Evolutionary conservation across 177 flowering plant genomes (phyloP), one percentile per base, ranked within the genome.

Genomic region (Vitis hybrid): DNA sequence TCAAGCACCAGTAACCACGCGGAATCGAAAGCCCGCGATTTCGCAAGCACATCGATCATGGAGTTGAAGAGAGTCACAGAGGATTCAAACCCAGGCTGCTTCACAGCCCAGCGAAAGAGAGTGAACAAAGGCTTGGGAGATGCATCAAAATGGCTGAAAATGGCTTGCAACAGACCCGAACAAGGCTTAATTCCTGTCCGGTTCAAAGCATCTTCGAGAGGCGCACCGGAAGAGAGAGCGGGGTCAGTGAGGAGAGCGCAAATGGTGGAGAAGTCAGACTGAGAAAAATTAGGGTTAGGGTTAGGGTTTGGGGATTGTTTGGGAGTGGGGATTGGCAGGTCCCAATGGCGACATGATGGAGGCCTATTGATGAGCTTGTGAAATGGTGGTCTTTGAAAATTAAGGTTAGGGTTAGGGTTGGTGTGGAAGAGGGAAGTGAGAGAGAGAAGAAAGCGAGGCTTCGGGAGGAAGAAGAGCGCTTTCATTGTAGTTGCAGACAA

Each of bases 51-150:
- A 57, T 88, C 81, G 59, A 91, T 67, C 82, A 89, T 64, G 34
- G 80, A 77, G 74, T 88, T 83, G 68, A 93, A 84, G 17, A 87
- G 72, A 12, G 73, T 12, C 40, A 77, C 60, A 4, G 88, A 71
- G 50, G 78, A 54, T 23, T 49, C 49, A 72, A 74, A 86, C 69
- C 81, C 82, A 11, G 87, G 83, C 23, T 79, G 79, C 73, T 79
- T 84, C 78, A 72, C 80, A 0, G 95, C 95, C 98, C 93, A 93
- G 23, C 62, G 66, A 74, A 80, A 90, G 66, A 89, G 79, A 48
- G 76, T 51, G 66, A 79, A 74, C 62, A 88, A 62, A 67, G 83
- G 84, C 62, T 82, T 86, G 0, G 94, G 93, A 23, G 91, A 89
- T 30, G 88, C 86, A 55, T 82, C 87, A 21, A 86, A 86, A 6